Evolutionary conservation across 2,329 filamentous ascomycete species (phyloP), one percentile per base, ranked within the genome.

Genomic region (Rhinocladiella similis): DNA sequence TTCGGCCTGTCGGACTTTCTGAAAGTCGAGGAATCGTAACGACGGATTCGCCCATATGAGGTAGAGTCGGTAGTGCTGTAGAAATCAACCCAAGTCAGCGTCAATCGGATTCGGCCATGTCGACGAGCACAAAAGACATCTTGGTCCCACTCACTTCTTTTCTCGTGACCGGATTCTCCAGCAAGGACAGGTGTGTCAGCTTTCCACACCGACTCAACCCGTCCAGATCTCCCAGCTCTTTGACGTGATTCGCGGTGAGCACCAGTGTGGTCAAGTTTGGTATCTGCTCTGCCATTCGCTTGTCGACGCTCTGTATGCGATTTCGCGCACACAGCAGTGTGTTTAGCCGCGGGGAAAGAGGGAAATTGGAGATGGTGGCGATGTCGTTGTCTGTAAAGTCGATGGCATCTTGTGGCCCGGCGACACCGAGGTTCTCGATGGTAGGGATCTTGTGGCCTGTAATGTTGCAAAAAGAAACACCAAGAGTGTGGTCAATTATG

Each of bases 351-450:
- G 91, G 92, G 54, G 89, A 93, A 49, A 96, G 85, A 3, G 94
- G 94, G 72, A 99, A 96, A 77, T 97, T 97, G 64, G 87, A 88
- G 62, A 99, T 83, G 48, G 88, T 80, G 66, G 90, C 85, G 69
- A 99, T 93, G 75, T 97, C 92, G 75, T 99, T 99, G 80, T 99
- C 94, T 74, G 94, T 97, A 69, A 99, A 87, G 78, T 99, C 94
- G 80, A 99, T 95, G 64, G 90, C 87, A 79, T 97, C 94, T 47
- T 65, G 83, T 95, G 91, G 67, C 92, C 90, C 90, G 67, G 94
- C 93, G 71, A 91, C 90, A 80, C 94, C 94, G 77, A 99, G 77
- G 76, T 99, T 99, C 81, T 99, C 94, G 79, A 99, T 96, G 60
- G 88, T 84, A 69, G 93, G 91, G 74, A 99, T 97, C 80, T 95